Percentiles rank a stretch among this genome's conserved stretches.
phyloP scores from a whole-genome alignment of 306 rosid species.

The Hippophae gyantsensis region DNA sequence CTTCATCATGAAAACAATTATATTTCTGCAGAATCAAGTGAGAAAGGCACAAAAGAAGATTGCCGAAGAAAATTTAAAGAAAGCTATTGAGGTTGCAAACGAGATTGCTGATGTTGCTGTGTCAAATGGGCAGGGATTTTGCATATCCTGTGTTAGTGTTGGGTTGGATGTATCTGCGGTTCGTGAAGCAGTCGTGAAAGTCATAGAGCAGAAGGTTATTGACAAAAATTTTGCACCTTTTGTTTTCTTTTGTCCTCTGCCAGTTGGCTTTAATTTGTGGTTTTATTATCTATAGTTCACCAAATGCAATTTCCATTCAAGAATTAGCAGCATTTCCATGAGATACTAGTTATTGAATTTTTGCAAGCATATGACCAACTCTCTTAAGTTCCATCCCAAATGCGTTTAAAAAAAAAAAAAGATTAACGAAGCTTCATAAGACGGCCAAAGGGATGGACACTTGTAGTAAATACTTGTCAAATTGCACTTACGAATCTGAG shows the following conservation, averaged over 20 bases:
- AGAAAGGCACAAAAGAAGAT: constrained; percentile 75
- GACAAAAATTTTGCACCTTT: constrained; percentile 4
- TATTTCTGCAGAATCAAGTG: constrained; percentile 48
- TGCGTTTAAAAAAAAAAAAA: no score
- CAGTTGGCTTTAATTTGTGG: neutral
- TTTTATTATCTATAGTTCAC: neutral
- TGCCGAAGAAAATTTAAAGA: constrained; percentile 76
- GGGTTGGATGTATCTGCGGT: constrained; percentile 92
- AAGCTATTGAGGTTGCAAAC: constrained; percentile 54
- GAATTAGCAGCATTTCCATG: no score
- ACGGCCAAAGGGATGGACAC: no score
- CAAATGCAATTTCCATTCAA: neutral
- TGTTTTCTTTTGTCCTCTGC: neutral
- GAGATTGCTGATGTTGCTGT: constrained; percentile 68
- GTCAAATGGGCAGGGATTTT: constrained; percentile 57
- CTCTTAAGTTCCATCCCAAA: no score
- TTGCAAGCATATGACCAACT: no score
- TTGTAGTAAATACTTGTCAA: neutral
- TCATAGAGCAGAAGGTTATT: constrained; percentile 65
- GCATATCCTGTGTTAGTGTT: constrained; percentile 66
- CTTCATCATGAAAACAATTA: constrained; percentile 4
- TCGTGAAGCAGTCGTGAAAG: constrained; percentile 86
- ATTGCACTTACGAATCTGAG: constrained; percentile 3
- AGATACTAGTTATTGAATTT: no score
- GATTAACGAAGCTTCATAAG: no score